Evolutionary conservation across 2,329 filamentous ascomycete species (phyloP), one percentile per base, ranked within the genome.

Genomic region (Penicillium hesseltinei): DNA sequence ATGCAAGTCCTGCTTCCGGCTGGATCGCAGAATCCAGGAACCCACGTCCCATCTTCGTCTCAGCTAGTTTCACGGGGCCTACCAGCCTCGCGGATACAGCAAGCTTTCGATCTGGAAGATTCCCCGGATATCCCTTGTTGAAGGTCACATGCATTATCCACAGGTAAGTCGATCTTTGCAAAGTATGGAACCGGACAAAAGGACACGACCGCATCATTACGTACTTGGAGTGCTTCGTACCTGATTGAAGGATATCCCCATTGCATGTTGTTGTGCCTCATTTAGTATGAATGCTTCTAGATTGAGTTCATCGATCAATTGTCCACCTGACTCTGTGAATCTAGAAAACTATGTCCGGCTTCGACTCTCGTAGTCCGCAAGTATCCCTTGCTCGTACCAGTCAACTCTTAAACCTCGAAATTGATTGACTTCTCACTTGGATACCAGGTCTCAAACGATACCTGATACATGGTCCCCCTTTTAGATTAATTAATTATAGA

Each of bases 1-100:
- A 61, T 63, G 63, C 56, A 60, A 42, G 53, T 61, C 53, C 52
- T 54, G 53, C 62, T 61, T 66, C 63, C 63, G 63, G 59, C 47
- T 57, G 57, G 51, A 50, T 56, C 56, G 48, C 52, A 54, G 45
- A 25, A 54, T 46, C 29, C 56, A 53, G 56, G 46, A 60, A 57
- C 45, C 33, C 51, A 52, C 48, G 27, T 39, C 54, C 33, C 42
- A 59, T 58, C 51, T 45, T 27, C 29, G 51, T 64, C 58, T 60
- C 49, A 58, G 19, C 51, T 21, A 52, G 51, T 56, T 23, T 56
- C 40, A 57, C 7, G 31, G 23, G 10, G 46, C 29, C 47, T 51
- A 43, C 31, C 46, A 56, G 39, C 23, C 44, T 49, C 25, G 21
- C 44, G 33, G 55, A 54, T 54, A 54, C n/a, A 49, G 54, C 21